Percentiles rank a stretch among this genome's conserved stretches.
These are phyloP conservation scores for Xylariaceae sp. DNA, from an alignment of 2,329 filamentous ascomycete genomes.

Conservation along the genomic window DNA sequence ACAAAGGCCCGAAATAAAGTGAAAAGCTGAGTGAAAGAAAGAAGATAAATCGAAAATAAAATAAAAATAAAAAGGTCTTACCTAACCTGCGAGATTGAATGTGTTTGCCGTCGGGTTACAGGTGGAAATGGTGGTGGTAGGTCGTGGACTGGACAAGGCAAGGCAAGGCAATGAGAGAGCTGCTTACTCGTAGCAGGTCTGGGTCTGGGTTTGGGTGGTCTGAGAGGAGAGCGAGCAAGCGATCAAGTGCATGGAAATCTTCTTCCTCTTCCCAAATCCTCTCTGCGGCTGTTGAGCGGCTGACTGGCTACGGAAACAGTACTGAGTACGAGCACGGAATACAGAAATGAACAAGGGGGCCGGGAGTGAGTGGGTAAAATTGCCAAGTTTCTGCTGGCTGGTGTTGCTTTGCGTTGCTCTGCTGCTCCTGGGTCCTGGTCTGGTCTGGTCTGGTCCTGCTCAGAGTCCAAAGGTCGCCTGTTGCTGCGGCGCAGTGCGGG, in stretches of 20 bases:
- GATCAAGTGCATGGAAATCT: conserved; percentile 18
- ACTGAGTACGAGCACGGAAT: too few species aligned
- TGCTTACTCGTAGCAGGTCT: conserved; percentile 9
- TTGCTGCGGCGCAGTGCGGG: neutral
- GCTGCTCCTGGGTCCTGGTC: neutral
- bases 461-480: neutral
- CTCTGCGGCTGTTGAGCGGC: conserved; percentile 11
- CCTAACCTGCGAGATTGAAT: conserved; percentile 27
- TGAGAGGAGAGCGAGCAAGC: conserved; percentile 20
- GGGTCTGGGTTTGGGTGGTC: conserved; percentile 10
- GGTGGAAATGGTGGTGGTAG: conserved; percentile 21
- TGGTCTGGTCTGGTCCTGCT: neutral
- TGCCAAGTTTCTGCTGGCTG: neutral
- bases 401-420: neutral
- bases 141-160: conserved; percentile 18
- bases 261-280: conserved; percentile 11
- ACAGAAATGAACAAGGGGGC: conserved; percentile 9
- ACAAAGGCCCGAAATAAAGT: too few species aligned
- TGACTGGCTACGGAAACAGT: conserved; percentile 9
- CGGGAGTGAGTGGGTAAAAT: conserved; percentile 1
- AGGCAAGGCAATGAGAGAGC: conserved; percentile 19
- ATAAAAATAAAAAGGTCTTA: conserved; percentile 23
- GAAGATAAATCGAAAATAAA: neutral
- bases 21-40: conserved; percentile 6
- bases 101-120: conserved; percentile 24